Percentiles rank a stretch among this genome's conserved stretches.
These are phyloP conservation scores for Camelina hispida DNA, from an alignment of 345 rosid genomes.

Conservation along the genomic window DNA sequence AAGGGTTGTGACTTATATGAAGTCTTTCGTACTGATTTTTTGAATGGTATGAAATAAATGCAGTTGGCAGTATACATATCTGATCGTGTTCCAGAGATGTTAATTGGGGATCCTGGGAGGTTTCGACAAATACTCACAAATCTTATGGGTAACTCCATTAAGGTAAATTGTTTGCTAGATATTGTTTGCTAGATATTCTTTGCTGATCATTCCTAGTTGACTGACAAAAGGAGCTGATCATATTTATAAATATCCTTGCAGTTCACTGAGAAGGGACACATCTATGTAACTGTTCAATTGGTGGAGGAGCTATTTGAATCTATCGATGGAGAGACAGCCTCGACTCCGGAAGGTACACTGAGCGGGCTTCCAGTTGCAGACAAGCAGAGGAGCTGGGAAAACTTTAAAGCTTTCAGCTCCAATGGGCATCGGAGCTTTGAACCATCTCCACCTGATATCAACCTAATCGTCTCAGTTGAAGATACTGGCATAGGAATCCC, in stretches of 20 bases:
- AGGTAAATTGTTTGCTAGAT: conserved; percentile 53
- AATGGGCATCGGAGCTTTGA: conserved; percentile 49
- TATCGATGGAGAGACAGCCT: conserved; percentile 56
- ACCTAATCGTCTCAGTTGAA: conserved; percentile 86
- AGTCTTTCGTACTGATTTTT: conserved; percentile 14
- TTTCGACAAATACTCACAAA: conserved; percentile 93
- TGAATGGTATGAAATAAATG: conserved; percentile 14
- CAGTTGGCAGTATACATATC: conserved; percentile 95
- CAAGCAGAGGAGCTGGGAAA: conserved; percentile 70
- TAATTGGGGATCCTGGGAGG: conserved; percentile 94
- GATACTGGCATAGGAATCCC: conserved; percentile 98
- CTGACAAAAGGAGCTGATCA: conserved; percentile 17
- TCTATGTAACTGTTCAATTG: conserved; percentile 81
- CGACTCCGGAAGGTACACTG: conserved; percentile 61
- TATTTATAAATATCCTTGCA: conserved; percentile 41
- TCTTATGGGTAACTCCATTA: conserved; percentile 94
- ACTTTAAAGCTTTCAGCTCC: conserved; percentile 61
- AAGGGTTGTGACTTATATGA: not conserved
- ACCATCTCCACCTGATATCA: conserved; percentile 54
- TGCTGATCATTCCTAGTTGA: conserved; percentile 10
- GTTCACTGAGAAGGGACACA: conserved; percentile 95
- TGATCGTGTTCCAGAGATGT: conserved; percentile 75
- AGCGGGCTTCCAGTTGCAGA: conserved; percentile 89
- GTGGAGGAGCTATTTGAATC: conserved; percentile 74
- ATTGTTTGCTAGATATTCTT: no score